Evolutionary conservation across 352 stramenopile genomes (phyloP).

Genomic region (Sclerospora graminicola): DNA sequence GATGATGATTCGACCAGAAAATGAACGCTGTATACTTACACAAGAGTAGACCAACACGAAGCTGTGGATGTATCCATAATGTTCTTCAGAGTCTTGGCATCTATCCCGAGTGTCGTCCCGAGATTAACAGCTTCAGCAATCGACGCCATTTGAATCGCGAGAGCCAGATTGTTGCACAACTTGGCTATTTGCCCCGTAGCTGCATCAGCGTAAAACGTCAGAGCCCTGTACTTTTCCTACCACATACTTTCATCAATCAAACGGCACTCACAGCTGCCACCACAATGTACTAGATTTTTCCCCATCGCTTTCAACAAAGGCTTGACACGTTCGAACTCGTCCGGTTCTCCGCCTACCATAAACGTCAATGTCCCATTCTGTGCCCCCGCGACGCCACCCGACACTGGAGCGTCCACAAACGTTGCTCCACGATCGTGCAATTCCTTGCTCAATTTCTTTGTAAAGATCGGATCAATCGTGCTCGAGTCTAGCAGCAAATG

Average conservation of each 20-base stretch:
- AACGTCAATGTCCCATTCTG: conserved; percentile 96
- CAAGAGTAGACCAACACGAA: conserved; percentile 92
- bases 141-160: conserved; percentile 95
- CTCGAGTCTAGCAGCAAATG: conserved; percentile 92
- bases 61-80: conserved; percentile 97
- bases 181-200: conserved; percentile 86
- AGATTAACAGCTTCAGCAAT: conserved; percentile 95
- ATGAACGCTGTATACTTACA: conserved; percentile 57
- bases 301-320: conserved; percentile 89
- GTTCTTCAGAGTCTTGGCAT: conserved; percentile 87
- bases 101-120: conserved; percentile 90
- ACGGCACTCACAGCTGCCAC: conserved; percentile 62
- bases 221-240: not conserved
- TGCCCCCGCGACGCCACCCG: conserved; percentile 92
- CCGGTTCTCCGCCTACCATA: conserved; percentile 86
- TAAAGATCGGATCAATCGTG: conserved; percentile 91
- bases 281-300: conserved; percentile 90
- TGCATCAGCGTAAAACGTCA: conserved; percentile 9
- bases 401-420: conserved; percentile 95
- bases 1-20: no score
- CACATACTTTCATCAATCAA: conserved; percentile 16
- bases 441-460: conserved; percentile 75
- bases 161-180: conserved; percentile 97
- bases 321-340: conserved; percentile 64
- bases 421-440: conserved; percentile 39